phyloP scores from a whole-genome alignment of 2,329 filamentous ascomycete genomes.

The Colletotrichum orbiculare region DNA sequence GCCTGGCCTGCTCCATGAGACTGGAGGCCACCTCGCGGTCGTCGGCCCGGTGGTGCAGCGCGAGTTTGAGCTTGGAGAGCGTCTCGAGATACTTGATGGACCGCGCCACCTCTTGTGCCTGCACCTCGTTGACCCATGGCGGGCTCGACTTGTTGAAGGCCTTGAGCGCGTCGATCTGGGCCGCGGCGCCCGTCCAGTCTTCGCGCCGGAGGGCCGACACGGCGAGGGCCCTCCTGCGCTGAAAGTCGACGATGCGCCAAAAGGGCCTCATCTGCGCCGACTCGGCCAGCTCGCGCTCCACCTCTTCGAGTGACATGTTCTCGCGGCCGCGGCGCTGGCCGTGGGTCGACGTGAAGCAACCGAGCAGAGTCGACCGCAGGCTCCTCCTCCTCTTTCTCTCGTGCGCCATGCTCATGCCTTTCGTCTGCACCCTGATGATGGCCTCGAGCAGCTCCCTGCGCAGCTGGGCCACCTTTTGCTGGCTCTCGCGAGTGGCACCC shows the following conservation, averaged over 20 bases:
- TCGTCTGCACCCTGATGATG: background rate
- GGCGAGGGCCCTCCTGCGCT: constrained; percentile 19
- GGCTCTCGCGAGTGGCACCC: background rate
- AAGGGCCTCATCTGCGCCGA: background rate
- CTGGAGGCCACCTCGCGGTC: too few species aligned
- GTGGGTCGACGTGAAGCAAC: background rate
- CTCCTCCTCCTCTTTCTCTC: background rate
- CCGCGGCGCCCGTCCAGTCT: background rate
- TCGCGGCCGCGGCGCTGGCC: background rate
- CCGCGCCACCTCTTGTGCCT: constrained; percentile 10
- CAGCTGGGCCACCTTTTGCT: background rate
- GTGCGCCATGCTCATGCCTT: background rate
- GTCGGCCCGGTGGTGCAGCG: background rate
- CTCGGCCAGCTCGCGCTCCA: background rate
- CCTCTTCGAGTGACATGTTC: background rate
- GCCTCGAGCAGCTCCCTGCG: constrained; percentile 7
- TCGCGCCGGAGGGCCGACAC: constrained; percentile 13
- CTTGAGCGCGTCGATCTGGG: constrained; percentile 5
- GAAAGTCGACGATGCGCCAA: constrained; percentile 27
- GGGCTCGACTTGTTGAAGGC: background rate
- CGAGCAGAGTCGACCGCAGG: background rate
- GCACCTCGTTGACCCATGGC: constrained; percentile 5
- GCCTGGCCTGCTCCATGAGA: too few species aligned
- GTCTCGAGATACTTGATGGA: constrained; percentile 24
- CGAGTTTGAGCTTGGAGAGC: constrained; percentile 11